Evolutionary conservation across 2,329 filamentous ascomycete genomes (phyloP), one percentile per base, ranked within the genome.

Genomic region (Cercospora citrullina): DNA sequence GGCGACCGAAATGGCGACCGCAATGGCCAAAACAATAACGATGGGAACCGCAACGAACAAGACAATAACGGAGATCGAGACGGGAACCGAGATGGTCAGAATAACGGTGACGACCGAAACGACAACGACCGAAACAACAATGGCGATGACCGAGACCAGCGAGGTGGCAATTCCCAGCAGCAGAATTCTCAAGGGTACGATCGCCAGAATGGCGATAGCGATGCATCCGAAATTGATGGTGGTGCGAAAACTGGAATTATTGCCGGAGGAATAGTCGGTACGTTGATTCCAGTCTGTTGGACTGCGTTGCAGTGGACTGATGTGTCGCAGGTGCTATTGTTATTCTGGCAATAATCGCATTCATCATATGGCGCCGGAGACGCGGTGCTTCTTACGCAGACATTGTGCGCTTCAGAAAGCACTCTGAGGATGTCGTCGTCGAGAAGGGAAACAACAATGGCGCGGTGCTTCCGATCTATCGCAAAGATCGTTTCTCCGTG

Each of bases 381-480:
- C 72, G 69, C 64, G 74, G 73, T 14, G 72, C 73, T 4, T 71
- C 69, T 1, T 69, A 69, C 53, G 70, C 70, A 8, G 69, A 75
- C n/a, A 73, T 76, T 39, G 63, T 73, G 14, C 68, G 62, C 59
- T 74, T 73, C 62, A 64, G 71, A 36, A 66, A 70, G 16, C 70
- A 63, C 10, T 64, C 74, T 4, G 58, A 66, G 45, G 72, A 68
- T 10, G 69, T 72, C 33, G 58, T 72, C 8, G 51, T 73, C 18
- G 66, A 63, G 21, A 60, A 68, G 4, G 39, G 30, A 9, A 10
- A 53, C 10, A 51, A 66, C 4, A 53, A 53, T n/a, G 53, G 68
- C 14, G 66, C 72, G 18, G 69, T 70, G 8, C 60, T 75, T 30
- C 74, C 74, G 1, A 75, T 75, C 16, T 73, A 74, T 45, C 73